A percentile compares a stretch with the other conserved stretches of the same genome.
phyloP scores from a whole-genome alignment of 2,329 filamentous ascomycete genomes.

The Phaeophleospora eucalypticola region DNA sequence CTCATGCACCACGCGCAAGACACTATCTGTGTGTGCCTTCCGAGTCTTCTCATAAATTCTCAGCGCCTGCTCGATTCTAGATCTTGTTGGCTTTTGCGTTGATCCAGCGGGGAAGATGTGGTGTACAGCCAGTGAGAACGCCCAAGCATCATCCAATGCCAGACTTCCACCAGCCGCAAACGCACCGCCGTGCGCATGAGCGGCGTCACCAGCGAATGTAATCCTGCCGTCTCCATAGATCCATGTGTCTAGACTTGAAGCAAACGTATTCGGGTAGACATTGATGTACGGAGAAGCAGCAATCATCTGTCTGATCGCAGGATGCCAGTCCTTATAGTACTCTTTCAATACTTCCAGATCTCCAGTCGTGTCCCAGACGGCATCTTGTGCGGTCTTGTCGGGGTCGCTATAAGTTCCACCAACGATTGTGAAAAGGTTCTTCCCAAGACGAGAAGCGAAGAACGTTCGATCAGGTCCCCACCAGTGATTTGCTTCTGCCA shows the following conservation, averaged over 20 bases:
- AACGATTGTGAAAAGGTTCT: slow-evolving; percentile 32
- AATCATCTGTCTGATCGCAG: slow-evolving; percentile 33
- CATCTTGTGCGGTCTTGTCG: slow-evolving; percentile 7
- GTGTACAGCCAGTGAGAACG: slow-evolving; percentile 9
- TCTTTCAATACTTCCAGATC: slow-evolving; percentile 9
- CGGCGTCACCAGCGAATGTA: slow-evolving; percentile 37
- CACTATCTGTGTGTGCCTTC: slow-evolving; percentile 34
- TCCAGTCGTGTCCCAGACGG: slow-evolving; percentile 15
- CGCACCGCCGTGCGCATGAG: slow-evolving; percentile 38
- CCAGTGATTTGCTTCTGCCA: slow-evolving; percentile 37
- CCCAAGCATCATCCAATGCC: slow-evolving; percentile 39
- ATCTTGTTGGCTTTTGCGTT: slow-evolving; percentile 6
- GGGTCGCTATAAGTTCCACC: slow-evolving; percentile 22
- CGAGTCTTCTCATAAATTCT: slow-evolving; percentile 34
- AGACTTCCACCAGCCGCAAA: slow-evolving; percentile 38
- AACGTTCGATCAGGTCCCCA: slow-evolving; percentile 24
- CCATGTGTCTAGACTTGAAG: slow-evolving; percentile 30
- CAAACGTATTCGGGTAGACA: slow-evolving; percentile 36
- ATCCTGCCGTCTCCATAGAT: slow-evolving; percentile 28
- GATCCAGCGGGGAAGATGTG: slow-evolving; percentile 6
- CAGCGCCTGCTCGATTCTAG: slow-evolving; percentile 19
- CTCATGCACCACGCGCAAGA: slow-evolving; percentile 25
- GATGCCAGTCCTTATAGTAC: slow-evolving; percentile 26
- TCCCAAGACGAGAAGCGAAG: slow-evolving; percentile 31
- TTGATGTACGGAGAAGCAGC: slow-evolving; percentile 31